Percentiles rank a stretch among this genome's conserved stretches.
Evolutionary conservation across 148 eudicot species (phyloP).

Genomic region (Chenopodium album): DNA sequence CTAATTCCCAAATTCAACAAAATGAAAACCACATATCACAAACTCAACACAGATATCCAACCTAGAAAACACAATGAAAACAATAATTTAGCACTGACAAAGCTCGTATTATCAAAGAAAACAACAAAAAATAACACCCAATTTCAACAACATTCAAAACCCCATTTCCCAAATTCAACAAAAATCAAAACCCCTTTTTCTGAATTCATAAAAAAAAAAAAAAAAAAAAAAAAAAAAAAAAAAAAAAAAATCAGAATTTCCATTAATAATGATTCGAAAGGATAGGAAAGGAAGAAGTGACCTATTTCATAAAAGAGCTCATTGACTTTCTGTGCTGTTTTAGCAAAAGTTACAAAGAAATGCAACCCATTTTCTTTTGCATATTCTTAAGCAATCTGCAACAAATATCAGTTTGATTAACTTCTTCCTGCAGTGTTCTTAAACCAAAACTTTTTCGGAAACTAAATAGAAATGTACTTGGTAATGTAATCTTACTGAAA

Average conservation of each 20-base stretch:
- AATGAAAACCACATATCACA: slow-evolving; percentile 13
- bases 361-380: slow-evolving; percentile 61
- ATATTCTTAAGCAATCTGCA: slow-evolving; percentile 63
- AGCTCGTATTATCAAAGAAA: neutral
- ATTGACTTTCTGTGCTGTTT: slow-evolving; percentile 66
- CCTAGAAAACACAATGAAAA: too few relatives aligned
- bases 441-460: neutral
- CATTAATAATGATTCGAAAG: too few relatives aligned
- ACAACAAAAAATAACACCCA: neutral
- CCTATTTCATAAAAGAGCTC: slow-evolving; percentile 63
- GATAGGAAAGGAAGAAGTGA: neutral
- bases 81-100: neutral
- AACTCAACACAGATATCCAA: neutral
- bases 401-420: neutral
- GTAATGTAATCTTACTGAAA: slow-evolving; percentile 22
- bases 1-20: neutral
- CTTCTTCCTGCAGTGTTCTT: neutral
- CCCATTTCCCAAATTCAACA: neutral
- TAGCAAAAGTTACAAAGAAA: slow-evolving; percentile 68
- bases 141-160: neutral
- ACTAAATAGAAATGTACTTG: neutral
- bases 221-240: too few relatives aligned
- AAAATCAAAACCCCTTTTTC: slow-evolving; percentile 14
- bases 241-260: too few relatives aligned
- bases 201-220: neutral